phyloP scores from a whole-genome alignment of 83 land plant species.

The Diphasiastrum complanatum region DNA sequence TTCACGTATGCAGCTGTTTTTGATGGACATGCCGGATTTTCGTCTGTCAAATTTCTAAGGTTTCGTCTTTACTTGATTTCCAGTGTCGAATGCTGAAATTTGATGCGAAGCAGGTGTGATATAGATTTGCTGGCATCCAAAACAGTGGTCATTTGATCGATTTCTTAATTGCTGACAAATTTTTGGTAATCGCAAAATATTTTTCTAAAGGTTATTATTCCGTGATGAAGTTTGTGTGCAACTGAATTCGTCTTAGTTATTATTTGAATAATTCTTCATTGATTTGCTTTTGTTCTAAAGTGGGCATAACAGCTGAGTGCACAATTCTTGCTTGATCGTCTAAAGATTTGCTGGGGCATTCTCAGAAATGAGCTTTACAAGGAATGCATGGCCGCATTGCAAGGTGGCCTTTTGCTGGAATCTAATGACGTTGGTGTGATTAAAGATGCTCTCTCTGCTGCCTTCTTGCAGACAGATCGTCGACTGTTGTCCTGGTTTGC shows the following conservation, averaged over 20 bases:
- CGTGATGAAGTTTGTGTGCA: too few relatives aligned
- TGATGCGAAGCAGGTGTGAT: not conserved
- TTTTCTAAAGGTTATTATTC: too few relatives aligned
- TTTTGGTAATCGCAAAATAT: too few relatives aligned
- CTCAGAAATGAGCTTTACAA: conserved; percentile 81
- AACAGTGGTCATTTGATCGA: too few relatives aligned
- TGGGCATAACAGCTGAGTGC: too few relatives aligned
- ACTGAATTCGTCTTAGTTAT: too few relatives aligned
- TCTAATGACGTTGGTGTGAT: conserved; percentile 38
- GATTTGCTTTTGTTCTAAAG: too few relatives aligned
- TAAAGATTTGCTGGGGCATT: not conserved
- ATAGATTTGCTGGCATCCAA: too few relatives aligned
- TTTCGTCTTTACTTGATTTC: conserved; percentile 5
- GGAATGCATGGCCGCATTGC: conserved; percentile 61
- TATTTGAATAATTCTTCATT: too few relatives aligned
- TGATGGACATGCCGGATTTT: conserved; percentile 95
- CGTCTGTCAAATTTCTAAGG: conserved; percentile 78
- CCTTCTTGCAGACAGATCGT: conserved; percentile 62
- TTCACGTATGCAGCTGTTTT: conserved; percentile 91
- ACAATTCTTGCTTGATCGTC: not conserved
- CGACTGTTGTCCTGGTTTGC: conserved; percentile 65
- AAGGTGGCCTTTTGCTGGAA: conserved; percentile 55
- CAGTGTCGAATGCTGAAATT: not conserved
- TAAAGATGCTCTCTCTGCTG: conserved; percentile 42
- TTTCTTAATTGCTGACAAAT: too few relatives aligned